Evolutionary conservation across 306 rosid species (phyloP).

Genomic region (Pterocarpus macrocarpus): DNA sequence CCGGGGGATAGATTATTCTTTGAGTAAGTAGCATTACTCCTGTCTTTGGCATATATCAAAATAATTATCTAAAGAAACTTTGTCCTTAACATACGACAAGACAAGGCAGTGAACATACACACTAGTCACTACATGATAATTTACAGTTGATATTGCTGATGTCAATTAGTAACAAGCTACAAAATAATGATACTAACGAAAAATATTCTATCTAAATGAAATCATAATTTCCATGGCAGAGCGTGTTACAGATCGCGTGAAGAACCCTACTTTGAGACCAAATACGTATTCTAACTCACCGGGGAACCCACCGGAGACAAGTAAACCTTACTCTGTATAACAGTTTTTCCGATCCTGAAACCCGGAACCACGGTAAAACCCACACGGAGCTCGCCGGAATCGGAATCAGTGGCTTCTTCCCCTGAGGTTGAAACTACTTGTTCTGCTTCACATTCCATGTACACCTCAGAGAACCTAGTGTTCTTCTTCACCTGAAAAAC

Average conservation of each 20-base stretch:
- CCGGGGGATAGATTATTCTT: background rate
- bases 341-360: constrained; percentile 65
- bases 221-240: background rate
- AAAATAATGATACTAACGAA: background rate
- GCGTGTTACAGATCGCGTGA: constrained; percentile 26
- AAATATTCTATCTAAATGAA: background rate
- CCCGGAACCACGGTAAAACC: constrained; percentile 80
- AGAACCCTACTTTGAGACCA: constrained; percentile 13
- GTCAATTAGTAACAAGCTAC: background rate
- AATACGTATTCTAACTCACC: constrained; percentile 27
- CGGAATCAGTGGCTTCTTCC: constrained; percentile 41
- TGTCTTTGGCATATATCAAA: background rate
- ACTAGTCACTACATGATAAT: background rate
- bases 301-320: constrained; percentile 60
- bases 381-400: constrained; percentile 54
- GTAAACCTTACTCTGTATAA: constrained; percentile 74
- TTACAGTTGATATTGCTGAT: constrained; percentile 34
- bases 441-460: constrained; percentile 67
- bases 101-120: background rate
- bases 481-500: constrained; percentile 68
- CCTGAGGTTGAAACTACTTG: constrained; percentile 18
- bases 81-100: background rate
- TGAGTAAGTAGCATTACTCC: background rate
- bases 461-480: constrained; percentile 75
- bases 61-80: background rate